These are phyloP conservation scores for Cicer judaicum DNA, from an alignment of 306 rosid species.

Conservation along the genomic window DNA sequence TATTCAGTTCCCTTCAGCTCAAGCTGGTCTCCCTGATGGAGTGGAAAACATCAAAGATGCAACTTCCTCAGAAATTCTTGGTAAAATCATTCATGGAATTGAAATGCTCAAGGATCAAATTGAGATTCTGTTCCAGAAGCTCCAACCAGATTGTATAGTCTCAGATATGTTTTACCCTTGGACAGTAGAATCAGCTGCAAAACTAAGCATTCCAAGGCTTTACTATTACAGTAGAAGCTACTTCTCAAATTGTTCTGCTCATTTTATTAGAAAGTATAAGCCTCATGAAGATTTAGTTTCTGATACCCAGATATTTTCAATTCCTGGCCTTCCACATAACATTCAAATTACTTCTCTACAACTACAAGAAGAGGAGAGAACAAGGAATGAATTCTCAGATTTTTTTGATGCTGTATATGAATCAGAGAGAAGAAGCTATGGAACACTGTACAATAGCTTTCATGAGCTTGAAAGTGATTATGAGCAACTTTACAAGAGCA, in stretches of 20 bases:
- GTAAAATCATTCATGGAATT: slow-evolving; percentile 23
- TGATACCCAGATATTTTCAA: slow-evolving; percentile 23
- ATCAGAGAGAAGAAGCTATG: slow-evolving; percentile 42
- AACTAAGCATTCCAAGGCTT: slow-evolving; percentile 46
- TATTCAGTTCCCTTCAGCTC: slow-evolving; percentile 41
- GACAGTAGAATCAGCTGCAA: slow-evolving; percentile 47
- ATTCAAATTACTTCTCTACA: slow-evolving; percentile 33
- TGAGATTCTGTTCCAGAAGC: slow-evolving; percentile 31
- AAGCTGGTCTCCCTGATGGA: slow-evolving; percentile 46
- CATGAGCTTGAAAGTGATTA: slow-evolving; percentile 41
- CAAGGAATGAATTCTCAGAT: rapidly evolving
- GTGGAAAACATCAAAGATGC: slow-evolving; percentile 36
- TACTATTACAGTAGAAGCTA: slow-evolving; percentile 40
- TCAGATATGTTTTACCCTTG: slow-evolving; percentile 42
- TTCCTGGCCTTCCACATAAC: slow-evolving; percentile 29
- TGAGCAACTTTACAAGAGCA: slow-evolving; percentile 27
- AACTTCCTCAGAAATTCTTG: slow-evolving; percentile 22
- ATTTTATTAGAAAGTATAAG: slow-evolving; percentile 8
- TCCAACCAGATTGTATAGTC: slow-evolving; percentile 42
- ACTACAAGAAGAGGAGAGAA: not conserved
- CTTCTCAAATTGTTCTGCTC: not conserved
- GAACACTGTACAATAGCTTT: slow-evolving; percentile 40
- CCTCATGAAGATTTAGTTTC: slow-evolving; percentile 37
- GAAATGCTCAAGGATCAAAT: slow-evolving; percentile 22
- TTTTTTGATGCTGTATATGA: not conserved